Evolutionary conservation across 2,329 filamentous ascomycete species (phyloP), one percentile per base, ranked within the genome.

Genomic region (Ophiostoma tasmaniense): DNA sequence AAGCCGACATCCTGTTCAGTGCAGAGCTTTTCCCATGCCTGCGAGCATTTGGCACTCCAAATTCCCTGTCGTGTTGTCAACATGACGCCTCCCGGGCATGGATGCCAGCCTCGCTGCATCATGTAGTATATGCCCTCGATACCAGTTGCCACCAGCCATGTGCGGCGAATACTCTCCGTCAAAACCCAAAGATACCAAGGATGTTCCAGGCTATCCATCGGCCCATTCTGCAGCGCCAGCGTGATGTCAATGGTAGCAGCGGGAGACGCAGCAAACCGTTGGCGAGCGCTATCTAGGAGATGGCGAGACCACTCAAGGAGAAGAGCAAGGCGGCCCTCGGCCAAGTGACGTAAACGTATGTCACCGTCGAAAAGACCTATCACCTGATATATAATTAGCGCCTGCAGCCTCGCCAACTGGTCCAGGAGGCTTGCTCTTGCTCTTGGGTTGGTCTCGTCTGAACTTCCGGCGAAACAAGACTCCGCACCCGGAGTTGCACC

Each of bases 311-410:
- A 55, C n/a, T 55, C n/a, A 6, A 55, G n/a, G 1, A 55, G 10
- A 3, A 55, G 13, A 11, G n/a, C 50, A 25, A 55, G 50, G 22
- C 50, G 50, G 22, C 50, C 73, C 68, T 78, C 81, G 33, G 80
- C 79, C 3, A 78, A 73, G 42, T 77, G 75, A 1, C 80, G 77
- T 5, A 78, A 75, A 20, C 76, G 73, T n/a, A 84, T 79, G 72
- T 84, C 80, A 17, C 80, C 81, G 72, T 85, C 83, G 68, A 84
- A 84, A 39, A 86, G 75, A 17, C 80, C 76, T 69, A 85, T 82
- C 42, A 80, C 79, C 66, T 83, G 79, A 73, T 85, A 85, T 0
- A 83, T 75, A 2, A 84, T 70, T 1, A 86, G 77, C 1, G 83
- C 79, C 13, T 85, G 82, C 0, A 79, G 78, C 45, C 81, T 78